Evolutionary conservation across 441 rosid genomes (phyloP), one percentile per base, ranked within the genome.

Genomic region (Adansonia gregorii): DNA sequence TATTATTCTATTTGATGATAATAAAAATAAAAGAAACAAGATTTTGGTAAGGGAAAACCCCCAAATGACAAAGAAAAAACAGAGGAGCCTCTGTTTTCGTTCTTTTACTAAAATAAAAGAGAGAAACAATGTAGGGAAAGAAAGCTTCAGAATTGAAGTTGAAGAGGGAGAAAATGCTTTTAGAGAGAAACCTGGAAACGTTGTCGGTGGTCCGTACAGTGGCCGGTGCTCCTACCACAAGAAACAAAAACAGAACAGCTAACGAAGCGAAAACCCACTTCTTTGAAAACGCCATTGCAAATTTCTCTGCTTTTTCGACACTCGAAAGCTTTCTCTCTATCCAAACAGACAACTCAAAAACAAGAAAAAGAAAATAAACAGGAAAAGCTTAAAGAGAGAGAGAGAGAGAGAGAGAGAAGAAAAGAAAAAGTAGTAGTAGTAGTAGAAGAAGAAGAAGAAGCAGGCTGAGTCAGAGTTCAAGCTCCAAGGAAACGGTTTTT

Each of bases 261-360:
- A 81, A 68, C 68, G 74, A 69, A 45, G 75, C 73, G 27, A 43
- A 76, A 31, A 60, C 56, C 56, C 78, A 79, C 24, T 82, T 81
- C 55, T 72, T 69, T 39, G 81, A 52, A 67, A 80, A 82, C 75
- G 80, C 81, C 91, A 86, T 87, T 84, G 81, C 76, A 49, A 46
- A 20, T 60, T 6, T 49, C 54, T 39, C 71, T 41, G 55, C 72
- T 78, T 63, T 74, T 43, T 77, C 39, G 3, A 0, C 17, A 8
- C 2, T 9, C 2, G 9, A 63, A 48, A 24, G 11, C n/a, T 59
- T 51, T 76, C 72, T 51, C 77, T 46, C 67, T 60, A 20, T 43
- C 73, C 27, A 51, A 79, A 52, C 77, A 78, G 52, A 59, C 22
- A n/a, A 8, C 19, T 11, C 17, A 19, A 8, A 17, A 0, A 46